Base-by-base conservation (phyloP, 345 rosid species). In the Eutrema japonicum region DNA sequence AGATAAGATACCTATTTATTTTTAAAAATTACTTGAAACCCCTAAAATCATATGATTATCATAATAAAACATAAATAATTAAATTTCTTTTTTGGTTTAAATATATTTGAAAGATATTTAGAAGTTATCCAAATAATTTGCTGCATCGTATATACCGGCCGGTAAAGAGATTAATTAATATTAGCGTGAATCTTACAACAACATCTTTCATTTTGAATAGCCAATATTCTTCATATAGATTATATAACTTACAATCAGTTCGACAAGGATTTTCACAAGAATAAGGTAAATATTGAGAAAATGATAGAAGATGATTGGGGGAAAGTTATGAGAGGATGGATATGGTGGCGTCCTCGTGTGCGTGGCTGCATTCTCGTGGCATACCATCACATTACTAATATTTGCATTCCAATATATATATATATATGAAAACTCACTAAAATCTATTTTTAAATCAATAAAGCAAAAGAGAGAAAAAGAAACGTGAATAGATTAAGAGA, bases 311-410 rank as follows among this genome's bases (percentile, higher is more conserved):
- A 46, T 46, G 75, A 76, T 45, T 45, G 66, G 37, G 70, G 12
- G 11, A 64, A 67, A 48, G 61, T 7, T 2, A 67, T 51, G 73
- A 65, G 58, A 79, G 66, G 72, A 30, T 30, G 33, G 33, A 74
- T 74, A 49, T 73, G 87, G 78, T 71, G 78, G 18, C 58, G 85
- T 85, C 86, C 87, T 81, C 87, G 87, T 83, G 87, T 80, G 87
- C 87, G 73, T 80, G 85, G 82, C 83, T 80, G 83, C 84, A 71
- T 83, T 79, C 86, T 81, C 78, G 66, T 71, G 71, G 75, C 71
- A 57, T 48, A 55, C 75, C 67, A 76, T 70, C 59, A 47, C 56
- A 8, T 56, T 32, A 55, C 61, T 40, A 77, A 70, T 77, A 71
- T 70, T 64, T 77, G 80, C 57, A 41, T 49, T 50, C 2, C 6